These are phyloP conservation scores for Mariannaea sp. DNA, from an alignment of 2,329 filamentous ascomycete species.

Conservation along the genomic window DNA sequence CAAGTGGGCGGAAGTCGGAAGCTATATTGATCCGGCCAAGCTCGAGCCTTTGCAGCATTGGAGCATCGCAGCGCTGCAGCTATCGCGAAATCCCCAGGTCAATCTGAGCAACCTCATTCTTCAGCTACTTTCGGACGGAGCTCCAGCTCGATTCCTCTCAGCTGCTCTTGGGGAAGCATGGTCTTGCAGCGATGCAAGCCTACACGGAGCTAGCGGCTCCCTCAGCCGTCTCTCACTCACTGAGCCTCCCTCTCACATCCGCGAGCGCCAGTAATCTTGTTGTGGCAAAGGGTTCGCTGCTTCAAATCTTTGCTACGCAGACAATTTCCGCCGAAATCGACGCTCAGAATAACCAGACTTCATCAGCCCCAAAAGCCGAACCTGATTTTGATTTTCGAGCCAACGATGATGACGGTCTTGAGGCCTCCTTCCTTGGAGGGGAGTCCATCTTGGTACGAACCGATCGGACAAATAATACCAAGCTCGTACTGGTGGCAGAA, in stretches of 20 bases:
- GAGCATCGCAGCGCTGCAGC: conserved; percentile 9
- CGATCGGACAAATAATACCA: conserved; percentile 70
- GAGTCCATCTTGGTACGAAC: conserved; percentile 65
- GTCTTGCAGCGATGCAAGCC: conserved; percentile 76
- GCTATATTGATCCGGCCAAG: conserved; percentile 16
- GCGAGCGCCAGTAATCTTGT: conserved; percentile 81
- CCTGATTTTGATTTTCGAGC: conserved; percentile 57
- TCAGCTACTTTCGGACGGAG: conserved; percentile 2
- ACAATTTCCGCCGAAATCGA: conserved; percentile 68
- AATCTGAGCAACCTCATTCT: not conserved
- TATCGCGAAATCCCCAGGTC: conserved; percentile 6
- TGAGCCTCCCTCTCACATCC: conserved; percentile 78
- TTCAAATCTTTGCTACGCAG: conserved; percentile 86
- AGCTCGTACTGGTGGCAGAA: conserved; percentile 84
- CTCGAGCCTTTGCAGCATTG: conserved; percentile 17
- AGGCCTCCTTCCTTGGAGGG: conserved; percentile 67
- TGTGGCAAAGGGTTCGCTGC: conserved; percentile 87
- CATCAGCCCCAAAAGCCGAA: conserved; percentile 47
- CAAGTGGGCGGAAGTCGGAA: conserved; percentile 10
- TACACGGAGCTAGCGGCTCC: conserved; percentile 95
- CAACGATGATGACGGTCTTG: conserved; percentile 66
- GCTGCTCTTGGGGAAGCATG: conserved; percentile 39
- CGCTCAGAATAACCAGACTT: conserved; percentile 45
- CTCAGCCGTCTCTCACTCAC: conserved; percentile 88
- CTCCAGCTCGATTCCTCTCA: conserved; percentile 26